These are phyloP conservation scores for Schizosaccharomyces lindneri DNA, from an alignment of 805 yeast species.

Conservation along the genomic window DNA sequence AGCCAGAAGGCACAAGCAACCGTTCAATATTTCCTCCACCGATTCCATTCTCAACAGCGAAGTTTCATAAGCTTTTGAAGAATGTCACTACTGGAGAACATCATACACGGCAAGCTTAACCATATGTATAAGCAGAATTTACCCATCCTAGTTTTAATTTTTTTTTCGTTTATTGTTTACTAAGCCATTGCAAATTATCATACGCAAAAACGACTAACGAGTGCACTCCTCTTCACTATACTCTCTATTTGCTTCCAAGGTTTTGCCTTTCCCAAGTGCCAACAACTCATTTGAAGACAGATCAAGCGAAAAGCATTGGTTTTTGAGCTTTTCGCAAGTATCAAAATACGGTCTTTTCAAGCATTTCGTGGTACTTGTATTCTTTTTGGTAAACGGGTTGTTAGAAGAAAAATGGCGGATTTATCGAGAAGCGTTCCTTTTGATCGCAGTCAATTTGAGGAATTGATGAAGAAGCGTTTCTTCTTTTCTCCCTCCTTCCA, in stretches of 20 bases:
- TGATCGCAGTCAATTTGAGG: conserved; percentile 70
- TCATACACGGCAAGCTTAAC: no score
- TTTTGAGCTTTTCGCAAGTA: neutral
- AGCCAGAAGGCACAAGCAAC: no score
- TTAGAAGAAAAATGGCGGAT: neutral
- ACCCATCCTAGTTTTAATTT: no score
- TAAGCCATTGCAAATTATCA: no score
- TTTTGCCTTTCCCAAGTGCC: no score
- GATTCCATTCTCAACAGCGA: no score
- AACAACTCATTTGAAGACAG: neutral
- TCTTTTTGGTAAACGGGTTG: neutral
- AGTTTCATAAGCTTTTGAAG: no score
- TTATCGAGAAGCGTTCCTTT: conserved; percentile 18
- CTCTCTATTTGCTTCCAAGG: neutral
- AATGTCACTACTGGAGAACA: no score
- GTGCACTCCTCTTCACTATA: neutral
- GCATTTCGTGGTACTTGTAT: neutral
- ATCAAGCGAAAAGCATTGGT: neutral
- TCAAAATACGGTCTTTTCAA: neutral
- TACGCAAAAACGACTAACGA: no score
- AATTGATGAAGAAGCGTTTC: conserved; percentile 80
- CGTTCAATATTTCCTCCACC: no score
- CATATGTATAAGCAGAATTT: no score
- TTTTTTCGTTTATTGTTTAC: no score
- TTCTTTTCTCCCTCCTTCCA: conserved; percentile 95